These are phyloP conservation scores for Thalia dealbata DNA, from an alignment of 176 grass and related monocot genomes.

Conservation along the genomic window DNA sequence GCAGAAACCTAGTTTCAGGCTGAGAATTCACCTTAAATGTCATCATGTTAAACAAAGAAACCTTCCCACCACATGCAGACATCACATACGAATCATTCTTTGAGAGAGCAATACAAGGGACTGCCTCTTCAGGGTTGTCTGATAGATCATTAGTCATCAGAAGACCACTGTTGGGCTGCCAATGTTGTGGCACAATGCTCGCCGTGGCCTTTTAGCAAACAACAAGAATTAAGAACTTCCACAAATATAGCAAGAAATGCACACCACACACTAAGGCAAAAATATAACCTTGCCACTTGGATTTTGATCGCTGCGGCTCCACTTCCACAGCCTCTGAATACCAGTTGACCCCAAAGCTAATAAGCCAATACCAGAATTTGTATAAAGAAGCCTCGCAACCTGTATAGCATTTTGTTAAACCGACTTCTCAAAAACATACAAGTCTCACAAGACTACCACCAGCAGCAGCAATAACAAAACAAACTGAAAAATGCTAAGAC, in stretches of 20 bases:
- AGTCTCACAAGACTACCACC: neutral
- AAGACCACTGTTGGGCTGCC: conserved; percentile 80
- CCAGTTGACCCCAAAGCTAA: conserved; percentile 87
- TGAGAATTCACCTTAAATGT: conserved; percentile 71
- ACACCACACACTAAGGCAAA: conserved; percentile 10
- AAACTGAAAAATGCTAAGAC: conserved; percentile 29
- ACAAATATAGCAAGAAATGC: neutral
- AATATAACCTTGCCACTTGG: conserved; percentile 63
- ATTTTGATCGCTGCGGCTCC: conserved; percentile 72
- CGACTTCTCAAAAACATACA: conserved; percentile 11
- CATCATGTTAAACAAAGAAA: conserved; percentile 99
- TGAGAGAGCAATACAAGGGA: conserved; percentile 92
- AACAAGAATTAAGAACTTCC: conserved; percentile 4
- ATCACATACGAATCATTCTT: conserved; percentile 99
- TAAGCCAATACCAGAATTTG: conserved; percentile 80
- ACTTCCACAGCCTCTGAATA: conserved; percentile 90
- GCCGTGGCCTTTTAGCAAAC: conserved; percentile 60
- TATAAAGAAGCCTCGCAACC: conserved; percentile 85
- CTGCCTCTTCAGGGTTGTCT: conserved; percentile 61
- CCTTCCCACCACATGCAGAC: conserved; percentile 96
- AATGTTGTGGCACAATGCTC: conserved; percentile 74
- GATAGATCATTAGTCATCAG: conserved; percentile 85
- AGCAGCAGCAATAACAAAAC: conserved; percentile 22
- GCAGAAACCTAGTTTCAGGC: conserved; percentile 17
- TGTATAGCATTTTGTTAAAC: conserved; percentile 28